Conservation (phyloP, 257 asterid genomes). For the Anisodus acutangulus region DNA sequence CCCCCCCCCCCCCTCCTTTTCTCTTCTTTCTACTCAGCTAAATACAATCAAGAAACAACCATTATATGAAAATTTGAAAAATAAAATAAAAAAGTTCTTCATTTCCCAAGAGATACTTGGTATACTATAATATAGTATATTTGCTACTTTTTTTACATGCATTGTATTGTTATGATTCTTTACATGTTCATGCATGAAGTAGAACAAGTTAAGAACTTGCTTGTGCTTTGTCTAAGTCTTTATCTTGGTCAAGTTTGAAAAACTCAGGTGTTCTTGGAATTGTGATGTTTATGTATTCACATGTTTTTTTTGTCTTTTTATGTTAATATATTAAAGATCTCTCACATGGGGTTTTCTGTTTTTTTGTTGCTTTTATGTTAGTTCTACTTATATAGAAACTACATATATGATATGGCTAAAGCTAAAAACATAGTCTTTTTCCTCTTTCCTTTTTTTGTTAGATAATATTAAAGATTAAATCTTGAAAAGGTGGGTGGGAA, state of each 20-base stretch:
- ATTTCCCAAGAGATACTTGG: conserved; percentile 21
- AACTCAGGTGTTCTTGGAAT: conserved; percentile 8
- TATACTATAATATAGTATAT: not conserved
- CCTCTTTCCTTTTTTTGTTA: not conserved
- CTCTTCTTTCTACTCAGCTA: not conserved
- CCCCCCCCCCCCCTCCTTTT: not conserved
- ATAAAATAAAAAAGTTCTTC: not conserved
- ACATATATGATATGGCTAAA: not conserved
- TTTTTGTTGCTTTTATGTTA: not conserved
- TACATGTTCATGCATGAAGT: conserved; percentile 14
- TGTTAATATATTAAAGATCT: conserved; percentile 17
- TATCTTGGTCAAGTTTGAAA: not conserved
- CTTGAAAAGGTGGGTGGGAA: not conserved
- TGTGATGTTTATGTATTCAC: not conserved
- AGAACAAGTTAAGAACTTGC: conserved; percentile 1
- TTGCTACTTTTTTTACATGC: conserved; percentile 22
- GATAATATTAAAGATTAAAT: not conserved
- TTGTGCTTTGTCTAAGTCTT: not conserved
- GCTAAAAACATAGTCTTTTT: not conserved
- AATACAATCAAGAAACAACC: not conserved
- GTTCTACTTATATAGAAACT: not conserved
- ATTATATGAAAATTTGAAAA: not conserved
- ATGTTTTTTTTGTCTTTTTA: not conserved
- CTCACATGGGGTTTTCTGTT: not conserved
- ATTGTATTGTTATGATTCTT: not conserved